Base-by-base conservation (phyloP, 1,284 basidiomycete species). In the Papiliotrema nemorosa region DNA sequence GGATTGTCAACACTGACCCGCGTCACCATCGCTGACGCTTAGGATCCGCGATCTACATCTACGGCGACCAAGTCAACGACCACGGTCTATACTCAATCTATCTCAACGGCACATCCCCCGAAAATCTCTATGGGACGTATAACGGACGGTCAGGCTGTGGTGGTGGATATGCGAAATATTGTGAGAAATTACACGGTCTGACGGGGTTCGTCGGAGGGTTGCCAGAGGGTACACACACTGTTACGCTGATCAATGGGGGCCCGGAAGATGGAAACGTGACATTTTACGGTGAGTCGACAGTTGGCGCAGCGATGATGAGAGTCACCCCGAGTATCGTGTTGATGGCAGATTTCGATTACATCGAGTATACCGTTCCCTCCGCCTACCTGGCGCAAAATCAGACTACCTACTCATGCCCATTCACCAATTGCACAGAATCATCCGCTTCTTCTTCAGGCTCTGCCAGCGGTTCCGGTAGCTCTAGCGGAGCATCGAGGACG, bases 61-160 rank as follows among this genome's bases (percentile, higher is more conserved):
- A 69, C 56, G 75, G 75, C 20, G 75, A 77, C 52, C 69, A 75
- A 51, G 73, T 75, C 38, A 72, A 75, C 54, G 75, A 77, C 52
- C 74, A 77, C 58, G 74, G 74, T 25, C 44, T 45, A 35, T 77
- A 67, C 57, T 56, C 67, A 2, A 59, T 73, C 33, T 69, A 61
- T 47, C 44, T 75, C 49, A 72, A 77, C 57, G 64, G 49, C 31
- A 58, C 33, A 53, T 57, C 5, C 45, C 45, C 20, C 5, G 20
- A 13, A 1, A 62, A 57, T 1, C 45, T 54, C 0, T 54, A 55
- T 10, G 64, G 57, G 0, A 67, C 64, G 21, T 52, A 58, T 39
- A 67, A 59, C 27, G 71, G 67, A 3, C 62, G 72, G 41, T 70
- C 66, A 3, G 73, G 72, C 7, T 76, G 75, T 37, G 67, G 63